Evolutionary conservation across 208 protist genomes (phyloP), one percentile per base, ranked within the genome.

Genomic region (Leishmania mexicana): DNA sequence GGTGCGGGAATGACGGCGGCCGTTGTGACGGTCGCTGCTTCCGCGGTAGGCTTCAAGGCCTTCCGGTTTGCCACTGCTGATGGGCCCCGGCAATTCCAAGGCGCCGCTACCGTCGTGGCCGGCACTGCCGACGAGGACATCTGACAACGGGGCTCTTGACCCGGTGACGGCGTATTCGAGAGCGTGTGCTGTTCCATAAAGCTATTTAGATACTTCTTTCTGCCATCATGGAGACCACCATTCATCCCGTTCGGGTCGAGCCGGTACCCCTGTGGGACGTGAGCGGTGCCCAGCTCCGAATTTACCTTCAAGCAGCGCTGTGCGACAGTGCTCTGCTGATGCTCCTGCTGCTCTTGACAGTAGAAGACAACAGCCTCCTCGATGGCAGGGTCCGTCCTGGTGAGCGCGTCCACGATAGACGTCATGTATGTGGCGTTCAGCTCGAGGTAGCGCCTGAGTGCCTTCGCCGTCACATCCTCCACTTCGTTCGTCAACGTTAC

Each of bases 371-470:
- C 73, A 8, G 70, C 81, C 68, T 83, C 84, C 81, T 83, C 79
- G 3, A 92, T 76, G 35, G 79, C 80, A 10, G 84, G 81, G 71
- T 91, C 85, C 7, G 81, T 85, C 31, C 70, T 86, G 17, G 80
- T 83, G 7, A 94, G 84, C 31, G 88, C 82, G 42, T 89, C 78
- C 10, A 94, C 72, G 10, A 94, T 83, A 51, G 85, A 75, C 47
- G 83, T 62, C 81, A 94, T 86, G 83, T 89, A 94, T 28, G 67
- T 72, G 13, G 84, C 83, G 85, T 91, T 93, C 49, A 93, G 84
- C 3, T 90, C 53, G 19, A 93, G 81, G 78, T 93, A 94, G 53
- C 85, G 83, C 42, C 75, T 84, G 88, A 92, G 81, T 15, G 83
- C 80, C 15, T 10, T 76, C 31, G 74, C 42, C 31, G 89, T 81